Base-by-base conservation (phyloP, 164 flowering plant species). In the Vitis riparia region DNA sequence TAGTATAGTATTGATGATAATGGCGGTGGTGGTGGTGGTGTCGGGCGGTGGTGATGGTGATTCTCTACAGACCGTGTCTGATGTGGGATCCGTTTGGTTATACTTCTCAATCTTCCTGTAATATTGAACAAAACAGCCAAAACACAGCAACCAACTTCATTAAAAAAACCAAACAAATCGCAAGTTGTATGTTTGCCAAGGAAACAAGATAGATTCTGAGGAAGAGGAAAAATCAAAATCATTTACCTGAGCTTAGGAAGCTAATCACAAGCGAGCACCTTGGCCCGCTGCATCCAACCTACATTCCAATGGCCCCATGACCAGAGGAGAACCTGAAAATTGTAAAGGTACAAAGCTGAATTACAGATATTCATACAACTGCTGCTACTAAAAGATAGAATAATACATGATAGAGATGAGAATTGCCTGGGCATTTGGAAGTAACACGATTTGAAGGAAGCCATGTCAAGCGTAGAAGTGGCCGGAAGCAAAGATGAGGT, bases 381-480 rank as follows among this genome's bases (percentile, higher is more conserved):
- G 27, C 27, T 23, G 27, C 19, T 14, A 12, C 17, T 44, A 13
- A 4, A 55, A 15, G 9, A 1, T 50, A 17, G 52, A 27, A 7
- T 7, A 58, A 27, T 51, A 19, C 44, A 37, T 37, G 44, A 37
- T 37, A 37, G 44, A 37, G 44, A 37, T 37, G 44, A 37, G 9
- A 59, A 13, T 15, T 76, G 89, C 97, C 97, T 88, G 49, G 97
- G 93, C 71, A 88, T 69, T 77, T 87, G 96, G 76, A 91, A 88
- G 80, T 85, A 87, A 65, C 89, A 89, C 13, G 98, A 85, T 57
- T 89, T 91, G 77, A 85, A 81, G 56, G 97, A 79, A 68, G 91
- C 84, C 82, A 85, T 73, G 71, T 85, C 91, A 52, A 89, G 65
- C 15, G 97, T 49, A 27, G 91, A 76, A 56, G 80, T 65, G 13